Conservation (phyloP, 805 yeast genomes). For the Saccharomycopsis javanensis region DNA sequence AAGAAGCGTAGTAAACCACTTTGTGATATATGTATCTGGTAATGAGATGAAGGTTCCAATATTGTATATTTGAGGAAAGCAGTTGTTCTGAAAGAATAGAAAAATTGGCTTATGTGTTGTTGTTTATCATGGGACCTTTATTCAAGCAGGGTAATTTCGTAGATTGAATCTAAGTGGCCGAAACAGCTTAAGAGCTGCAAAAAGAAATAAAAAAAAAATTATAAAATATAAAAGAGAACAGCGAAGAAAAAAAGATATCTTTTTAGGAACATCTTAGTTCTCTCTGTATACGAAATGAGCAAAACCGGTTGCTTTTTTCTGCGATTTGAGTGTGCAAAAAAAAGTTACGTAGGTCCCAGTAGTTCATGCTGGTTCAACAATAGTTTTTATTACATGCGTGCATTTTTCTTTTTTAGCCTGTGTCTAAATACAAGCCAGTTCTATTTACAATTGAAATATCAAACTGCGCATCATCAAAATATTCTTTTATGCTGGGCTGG, state of each 20-base stretch:
- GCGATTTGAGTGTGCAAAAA: background rate
- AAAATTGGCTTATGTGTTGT: background rate
- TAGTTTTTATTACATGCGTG: background rate
- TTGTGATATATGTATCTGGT: background rate
- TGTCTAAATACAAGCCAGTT: too few species aligned
- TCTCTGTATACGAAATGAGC: background rate
- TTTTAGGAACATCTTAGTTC: background rate
- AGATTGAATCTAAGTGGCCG: background rate
- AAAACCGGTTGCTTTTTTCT: background rate
- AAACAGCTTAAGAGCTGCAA: background rate
- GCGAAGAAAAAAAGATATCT: background rate
- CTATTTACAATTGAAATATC: too few species aligned
- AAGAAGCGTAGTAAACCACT: too few species aligned
- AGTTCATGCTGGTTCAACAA: background rate
- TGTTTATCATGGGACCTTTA: background rate
- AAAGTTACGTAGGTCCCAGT: background rate
- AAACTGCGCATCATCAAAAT: background rate
- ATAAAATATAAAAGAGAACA: too few species aligned
- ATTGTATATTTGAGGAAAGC: background rate
- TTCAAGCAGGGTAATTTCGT: background rate
- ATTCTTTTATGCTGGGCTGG: too few species aligned
- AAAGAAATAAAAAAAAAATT: background rate
- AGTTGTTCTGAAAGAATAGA: background rate
- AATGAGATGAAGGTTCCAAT: too few species aligned
- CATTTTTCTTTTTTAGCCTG: too few species aligned